Conservation (phyloP, 2,329 filamentous ascomycete species). For the Ophiosphaerella narmari region DNA sequence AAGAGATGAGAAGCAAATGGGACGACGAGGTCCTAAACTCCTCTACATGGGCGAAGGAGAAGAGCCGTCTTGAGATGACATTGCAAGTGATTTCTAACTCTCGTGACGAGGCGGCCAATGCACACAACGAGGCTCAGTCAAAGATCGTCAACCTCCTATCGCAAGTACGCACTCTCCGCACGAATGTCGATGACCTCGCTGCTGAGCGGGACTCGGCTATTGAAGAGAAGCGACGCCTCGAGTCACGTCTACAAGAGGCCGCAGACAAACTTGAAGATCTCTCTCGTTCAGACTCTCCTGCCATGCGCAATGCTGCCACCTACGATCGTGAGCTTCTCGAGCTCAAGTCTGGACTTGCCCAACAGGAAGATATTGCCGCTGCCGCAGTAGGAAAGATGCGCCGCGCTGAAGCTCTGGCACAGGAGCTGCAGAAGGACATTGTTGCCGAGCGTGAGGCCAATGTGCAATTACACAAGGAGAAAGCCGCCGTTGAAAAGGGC, state of each 20-base stretch:
- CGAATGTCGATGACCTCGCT: conserved; percentile 81
- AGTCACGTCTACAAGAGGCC: conserved; percentile 83
- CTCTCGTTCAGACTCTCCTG: conserved; percentile 80
- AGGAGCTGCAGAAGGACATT: conserved; percentile 93
- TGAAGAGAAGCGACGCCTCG: conserved; percentile 88
- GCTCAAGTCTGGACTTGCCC: conserved; percentile 83
- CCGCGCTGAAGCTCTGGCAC: conserved; percentile 81
- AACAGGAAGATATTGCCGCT: conserved; percentile 89
- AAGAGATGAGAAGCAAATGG: conserved; percentile 94
- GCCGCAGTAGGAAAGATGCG: conserved; percentile 98
- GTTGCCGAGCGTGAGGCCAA: conserved; percentile 81
- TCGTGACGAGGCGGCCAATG: conserved; percentile 89
- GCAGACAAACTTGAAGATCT: conserved; percentile 88
- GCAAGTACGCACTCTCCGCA: conserved; percentile 83
- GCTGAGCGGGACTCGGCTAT: conserved; percentile 82
- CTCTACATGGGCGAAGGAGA: conserved; percentile 98
- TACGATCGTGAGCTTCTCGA: conserved; percentile 89
- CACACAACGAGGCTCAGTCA: conserved; percentile 92
- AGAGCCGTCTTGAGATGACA: conserved; percentile 86
- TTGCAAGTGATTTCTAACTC: conserved; percentile 86
- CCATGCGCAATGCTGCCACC: conserved; percentile 84
- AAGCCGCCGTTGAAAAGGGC: conserved; percentile 84
- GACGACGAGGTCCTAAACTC: conserved; percentile 97
- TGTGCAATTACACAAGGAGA: conserved; percentile 83
- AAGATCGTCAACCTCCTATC: conserved; percentile 90